Evolutionary conservation across 805 yeast genomes (phyloP).

Genomic region (Lachancea dasiensis): DNA sequence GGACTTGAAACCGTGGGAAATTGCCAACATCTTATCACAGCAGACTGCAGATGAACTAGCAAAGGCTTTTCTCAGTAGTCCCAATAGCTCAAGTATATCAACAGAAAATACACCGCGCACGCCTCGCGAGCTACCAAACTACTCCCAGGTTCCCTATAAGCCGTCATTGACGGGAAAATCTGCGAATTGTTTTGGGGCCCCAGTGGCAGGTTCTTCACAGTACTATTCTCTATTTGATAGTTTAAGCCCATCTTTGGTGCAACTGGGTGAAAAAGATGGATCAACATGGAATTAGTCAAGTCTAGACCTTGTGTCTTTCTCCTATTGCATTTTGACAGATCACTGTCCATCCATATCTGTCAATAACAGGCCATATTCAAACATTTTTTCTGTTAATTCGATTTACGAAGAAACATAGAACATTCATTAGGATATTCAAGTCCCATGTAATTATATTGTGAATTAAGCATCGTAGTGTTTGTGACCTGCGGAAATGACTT

Average conservation of each 20-base stretch:
- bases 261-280: conserved; percentile 3
- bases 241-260: conserved; percentile 2
- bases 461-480: no score
- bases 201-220: conserved; percentile 1
- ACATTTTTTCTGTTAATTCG: no score
- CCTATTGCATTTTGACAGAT: background rate
- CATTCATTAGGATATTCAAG: background rate
- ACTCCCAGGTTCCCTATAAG: background rate
- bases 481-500: no score
- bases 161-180: background rate
- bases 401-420: no score
- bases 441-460: background rate
- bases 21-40: conserved; percentile 1
- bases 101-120: conserved; percentile 10
- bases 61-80: conserved; percentile 1
- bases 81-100: conserved; percentile 8
- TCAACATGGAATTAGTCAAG: conserved; percentile 1
- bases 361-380: no score
- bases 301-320: no score
- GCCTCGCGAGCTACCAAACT: conserved; percentile 6
- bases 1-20: conserved; percentile 1
- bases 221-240: conserved; percentile 4
- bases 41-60: conserved; percentile 2
- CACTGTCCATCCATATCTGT: no score
- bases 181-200: background rate